Percentiles rank a stretch among this genome's conserved stretches.
Conservation (phyloP, 1,284 basidiomycete species). For the Microbotryum lychnidis-dioicae region DNA sequence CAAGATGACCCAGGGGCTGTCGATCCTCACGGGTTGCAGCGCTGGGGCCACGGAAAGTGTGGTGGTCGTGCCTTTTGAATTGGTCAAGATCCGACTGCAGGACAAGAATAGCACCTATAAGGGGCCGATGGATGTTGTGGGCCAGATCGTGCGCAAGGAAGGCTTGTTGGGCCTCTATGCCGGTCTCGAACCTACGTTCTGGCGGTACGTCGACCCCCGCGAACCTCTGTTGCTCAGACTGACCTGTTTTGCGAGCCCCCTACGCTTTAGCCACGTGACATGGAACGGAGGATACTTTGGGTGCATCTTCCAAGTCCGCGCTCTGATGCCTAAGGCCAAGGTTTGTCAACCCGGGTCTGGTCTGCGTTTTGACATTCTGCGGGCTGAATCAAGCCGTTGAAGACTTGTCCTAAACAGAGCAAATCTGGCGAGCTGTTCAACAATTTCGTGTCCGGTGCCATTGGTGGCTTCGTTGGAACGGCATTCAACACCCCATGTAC, state of each 20-base stretch:
- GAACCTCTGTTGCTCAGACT: not conserved
- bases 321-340: constrained; percentile 72
- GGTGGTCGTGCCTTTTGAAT: constrained; percentile 78
- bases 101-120: constrained; percentile 80
- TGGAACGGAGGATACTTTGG: constrained; percentile 86
- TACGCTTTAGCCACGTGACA: constrained; percentile 49
- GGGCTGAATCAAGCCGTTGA: not conserved
- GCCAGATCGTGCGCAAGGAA: constrained; percentile 63
- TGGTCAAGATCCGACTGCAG: constrained; percentile 92
- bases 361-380: too few species aligned
- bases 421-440: constrained; percentile 68
- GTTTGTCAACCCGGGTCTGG: constrained; percentile 42
- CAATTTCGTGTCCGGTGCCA: constrained; percentile 81
- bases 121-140: constrained; percentile 84
- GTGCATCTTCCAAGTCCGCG: constrained; percentile 74
- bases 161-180: constrained; percentile 78
- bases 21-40: constrained; percentile 80
- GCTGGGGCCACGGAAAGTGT: constrained; percentile 88
- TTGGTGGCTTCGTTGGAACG: constrained; percentile 83
- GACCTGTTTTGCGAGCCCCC: not conserved
- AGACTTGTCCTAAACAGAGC: constrained; percentile 44
- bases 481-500: constrained; percentile 47
- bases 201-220: constrained; percentile 55
- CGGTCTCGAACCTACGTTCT: constrained; percentile 93
- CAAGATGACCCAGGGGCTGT: constrained; percentile 80